Evolutionary conservation across 2,329 filamentous ascomycete species (phyloP), one percentile per base, ranked within the genome.

Genomic region (Metarhizium humberi): DNA sequence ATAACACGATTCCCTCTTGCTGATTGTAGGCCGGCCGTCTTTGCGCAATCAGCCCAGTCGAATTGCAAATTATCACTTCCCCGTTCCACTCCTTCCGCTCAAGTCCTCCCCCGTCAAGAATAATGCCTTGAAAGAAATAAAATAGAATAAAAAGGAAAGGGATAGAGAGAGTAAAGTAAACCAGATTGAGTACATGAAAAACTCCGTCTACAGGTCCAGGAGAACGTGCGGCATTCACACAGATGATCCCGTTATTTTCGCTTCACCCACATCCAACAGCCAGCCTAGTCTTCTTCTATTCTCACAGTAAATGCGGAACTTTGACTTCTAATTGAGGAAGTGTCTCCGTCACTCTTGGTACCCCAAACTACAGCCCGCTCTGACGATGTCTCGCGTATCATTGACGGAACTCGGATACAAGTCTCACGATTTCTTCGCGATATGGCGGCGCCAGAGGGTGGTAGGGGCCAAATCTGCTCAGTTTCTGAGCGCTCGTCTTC

Each of bases 241-340:
- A 5, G 10, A 16, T 14, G 38, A 40, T 40, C 14, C 38, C 38
- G 38, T 16, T 10, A 11, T 40, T 40, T 40, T 40, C 20, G 42
- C 6, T 45, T 11, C 16, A 3, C 40, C n/a, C 10, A 6, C 18
- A 16, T 11, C 6, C 42, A 20, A 6, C n/a, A 18, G 6, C 34
- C 51, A 49, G 46, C 42, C 53, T 38, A 30, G 47, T 54, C 32
- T 34, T 61, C 55, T 10, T 53, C 54, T 11, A 60, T 59, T 18
- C 55, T 55, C 13, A 62, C 59, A 2, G 60, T 61, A 34, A 54
- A 58, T 4, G 58, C 60, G 11, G 60, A 62, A n/a, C 51, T 52
- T 2, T 58, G 53, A 16, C 60, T 62, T 11, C 38, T 47, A 11
- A 57, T 29, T 11, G 60, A 62, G 16, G 49, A 50, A 10, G 53